Base-by-base conservation (phyloP, 2,329 filamentous ascomycete species). In the Alternaria incomplexa region DNA sequence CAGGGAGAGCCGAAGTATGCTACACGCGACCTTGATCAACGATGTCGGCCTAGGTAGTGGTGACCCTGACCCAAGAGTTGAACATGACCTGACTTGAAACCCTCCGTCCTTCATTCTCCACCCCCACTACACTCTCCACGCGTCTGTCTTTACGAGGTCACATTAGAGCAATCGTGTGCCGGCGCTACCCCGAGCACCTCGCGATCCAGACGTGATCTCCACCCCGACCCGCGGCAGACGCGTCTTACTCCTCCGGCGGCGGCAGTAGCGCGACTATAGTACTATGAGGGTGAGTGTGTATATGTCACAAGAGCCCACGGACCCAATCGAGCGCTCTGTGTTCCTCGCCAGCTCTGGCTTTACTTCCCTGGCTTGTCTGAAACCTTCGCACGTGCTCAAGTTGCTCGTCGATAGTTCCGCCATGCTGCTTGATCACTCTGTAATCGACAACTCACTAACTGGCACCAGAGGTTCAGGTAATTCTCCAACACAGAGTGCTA, bases 231-330 rank as follows among this genome's bases (percentile, higher is more conserved):
- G 68, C 67, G 69, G 67, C 53, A 67, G 64, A 66, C 66, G 68
- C 68, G 66, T 65, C 56, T 43, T 55, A 43, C 62, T 45, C 55
- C 45, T 59, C 58, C 61, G 47, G 53, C 58, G 61, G 68, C 71
- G 63, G 65, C 58, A 71, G 61, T 64, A 66, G 67, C 69, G 68
- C 70, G 69, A 68, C 63, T 55, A 58, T 56, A 62, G 63, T 72
- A 76, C 69, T 72, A 77, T 77, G 76, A 79, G 69, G 71, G 76
- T 77, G 66, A 76, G 77, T 79, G 59, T 73, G 74, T 77, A 57
- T 63, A 66, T 65, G 69, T 71, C 68, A 71, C 68, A 68, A 71
- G 66, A 69, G 61, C 65, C 45, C 52, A 52, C 57, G 55, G 46
- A 26, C 44, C 46, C 50, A 50, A 44, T 57, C 25, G 51, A 56